phyloP scores from a whole-genome alignment of 768 basidiomycete genomes.

The Lactarius sanguifluus region DNA sequence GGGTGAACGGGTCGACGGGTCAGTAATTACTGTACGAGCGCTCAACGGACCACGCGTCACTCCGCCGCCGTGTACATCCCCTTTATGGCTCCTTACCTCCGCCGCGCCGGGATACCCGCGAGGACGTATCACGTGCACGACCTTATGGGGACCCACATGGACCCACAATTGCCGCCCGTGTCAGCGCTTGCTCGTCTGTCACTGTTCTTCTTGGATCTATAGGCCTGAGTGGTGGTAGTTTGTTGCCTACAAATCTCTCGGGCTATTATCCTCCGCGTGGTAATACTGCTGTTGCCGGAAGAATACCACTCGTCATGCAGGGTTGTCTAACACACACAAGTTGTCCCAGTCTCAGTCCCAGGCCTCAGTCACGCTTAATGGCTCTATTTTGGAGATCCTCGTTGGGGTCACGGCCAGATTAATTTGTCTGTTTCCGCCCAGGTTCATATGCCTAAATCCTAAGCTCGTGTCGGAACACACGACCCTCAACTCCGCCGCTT shows the following conservation, averaged over 20 bases:
- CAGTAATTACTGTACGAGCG: conserved; percentile 6
- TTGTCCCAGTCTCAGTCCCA: conserved; percentile 15
- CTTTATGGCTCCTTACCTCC: conserved; percentile 8
- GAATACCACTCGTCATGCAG: background rate
- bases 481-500: conserved; percentile 30
- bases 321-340: background rate
- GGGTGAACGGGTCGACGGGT: background rate
- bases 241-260: conserved; percentile 1
- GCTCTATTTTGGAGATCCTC: conserved; percentile 20
- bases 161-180: conserved; percentile 31
- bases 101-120: background rate
- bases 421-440: conserved; percentile 25
- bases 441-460: background rate
- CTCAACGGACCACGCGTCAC: conserved; percentile 15
- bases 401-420: conserved; percentile 15
- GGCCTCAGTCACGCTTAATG: background rate
- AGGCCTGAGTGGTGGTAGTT: background rate
- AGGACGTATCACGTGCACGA: background rate
- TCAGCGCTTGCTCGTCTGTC: conserved; percentile 3
- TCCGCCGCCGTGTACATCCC: background rate
- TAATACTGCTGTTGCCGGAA: background rate
- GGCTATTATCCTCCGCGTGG: background rate
- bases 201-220: background rate
- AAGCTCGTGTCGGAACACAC: conserved; percentile 16
- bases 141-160: conserved; percentile 34